Evolutionary conservation across 306 rosid genomes (phyloP), one percentile per base, ranked within the genome.

Genomic region (Vigna radiata): DNA sequence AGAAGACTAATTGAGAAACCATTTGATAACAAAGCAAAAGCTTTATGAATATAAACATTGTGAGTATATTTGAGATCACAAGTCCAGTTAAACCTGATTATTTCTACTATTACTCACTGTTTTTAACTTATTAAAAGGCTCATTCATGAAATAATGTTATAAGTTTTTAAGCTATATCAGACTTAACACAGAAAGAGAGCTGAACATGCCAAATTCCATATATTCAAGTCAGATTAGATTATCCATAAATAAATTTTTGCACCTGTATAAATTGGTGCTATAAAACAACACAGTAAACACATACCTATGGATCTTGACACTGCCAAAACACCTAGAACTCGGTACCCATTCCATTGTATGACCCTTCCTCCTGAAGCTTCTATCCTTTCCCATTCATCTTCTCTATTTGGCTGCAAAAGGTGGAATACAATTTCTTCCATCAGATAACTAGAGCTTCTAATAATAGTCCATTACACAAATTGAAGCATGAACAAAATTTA

Each of bases 291-390:
- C 19, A 49, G 56, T 16, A 31, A 52, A 55, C 43, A 62, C 87
- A 67, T 88, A 88, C 97, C 97, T 41, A 92, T 83, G 84, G 97
- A 88, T 56, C 97, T 87, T 75, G 97, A 90, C 85, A 87, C 89
- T 21, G 97, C 97, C 62, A 90, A 88, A 81, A 92, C 97, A 37
- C 97, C 97, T 6, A 88, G 85, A 55, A 92, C 91, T 52, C 96
- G 85, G 77, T 83, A 87, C 7, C 97, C 96, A 9, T 88, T 81
- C 97, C 97, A 92, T 37, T 88, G 93, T 77, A 92, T 92, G 70
- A 92, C 69, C 84, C 70, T 92, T 77, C 97, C 97, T 79, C 96
- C 96, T 4, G 93, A 82, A 55, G 88, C 89, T 84, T 92, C 97
- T 81, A 90, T 90, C 79, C 97, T 87, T 47, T 79, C 87, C 82